Evolutionary conservation across 257 asterid species (phyloP), one percentile per base, ranked within the genome.

Genomic region (Anisodus tanguticus): DNA sequence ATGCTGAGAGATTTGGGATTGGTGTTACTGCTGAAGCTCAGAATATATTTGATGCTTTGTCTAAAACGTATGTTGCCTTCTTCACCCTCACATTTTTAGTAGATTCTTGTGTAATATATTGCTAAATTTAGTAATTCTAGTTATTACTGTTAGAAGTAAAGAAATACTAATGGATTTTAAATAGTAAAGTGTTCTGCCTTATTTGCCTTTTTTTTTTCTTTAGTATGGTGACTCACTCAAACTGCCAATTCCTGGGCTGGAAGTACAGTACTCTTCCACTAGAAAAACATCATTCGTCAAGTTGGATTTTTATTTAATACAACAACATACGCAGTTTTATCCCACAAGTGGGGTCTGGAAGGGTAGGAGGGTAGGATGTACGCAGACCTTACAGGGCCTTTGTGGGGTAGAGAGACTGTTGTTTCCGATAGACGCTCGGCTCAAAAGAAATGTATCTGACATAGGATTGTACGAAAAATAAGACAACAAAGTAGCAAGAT

Each of bases 21-120:
- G 99, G 99, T 39, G 98, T 97, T 66, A 92, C 98, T 19, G 77
- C 96, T 84, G 98, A 97, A 88, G 98, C 97, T 60, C 99, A 97
- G 93, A 91, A 86, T 83, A 71, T 97, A 53, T 97, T 92, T 76
- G 98, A 97, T 88, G 99, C 99, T 78, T 86, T 97, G 86, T 87
- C 98, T 22, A 97, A 97, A 91, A 97, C 99, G 99, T 97, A 93
- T 90, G 83, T 72, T 4, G 64, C 78, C 26, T 77, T 47, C 74
- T n/a, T 6, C 84, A 62, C 45, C 13, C 22, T 77, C 41, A 17
- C 7, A 6, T 6, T 59, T 59, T 59, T 3, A 17, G 10, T 59
- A 17, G 66, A 17, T 59, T 59, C 41, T 9, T 63, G 41, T 63
- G 9, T 22, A 10, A 3, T 31, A 3, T 63, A 63, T 9, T 26